Evolutionary conservation across 2,329 filamentous ascomycete species (phyloP).

Genomic region (Fusarium tupiense): DNA sequence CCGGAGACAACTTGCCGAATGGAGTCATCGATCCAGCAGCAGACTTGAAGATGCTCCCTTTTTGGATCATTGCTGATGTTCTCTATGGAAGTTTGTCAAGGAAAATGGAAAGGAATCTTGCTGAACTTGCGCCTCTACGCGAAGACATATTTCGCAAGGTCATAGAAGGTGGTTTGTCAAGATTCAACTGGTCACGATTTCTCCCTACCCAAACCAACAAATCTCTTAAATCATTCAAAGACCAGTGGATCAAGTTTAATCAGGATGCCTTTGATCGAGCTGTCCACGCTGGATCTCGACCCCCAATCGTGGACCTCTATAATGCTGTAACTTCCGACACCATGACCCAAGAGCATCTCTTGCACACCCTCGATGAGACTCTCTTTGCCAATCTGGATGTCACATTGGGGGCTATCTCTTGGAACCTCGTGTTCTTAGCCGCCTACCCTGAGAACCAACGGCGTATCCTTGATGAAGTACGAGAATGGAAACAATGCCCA

Average conservation of each 20-base stretch:
- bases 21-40: background rate
- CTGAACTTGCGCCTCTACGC: background rate
- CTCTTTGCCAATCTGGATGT: background rate
- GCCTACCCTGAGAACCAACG: background rate
- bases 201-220: background rate
- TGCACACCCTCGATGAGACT: background rate
- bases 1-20: background rate
- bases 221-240: background rate
- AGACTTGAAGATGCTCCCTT: background rate
- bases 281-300: background rate
- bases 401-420: background rate
- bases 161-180: background rate
- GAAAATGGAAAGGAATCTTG: background rate
- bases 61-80: background rate
- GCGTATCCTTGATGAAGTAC: background rate
- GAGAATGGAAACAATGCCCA: background rate
- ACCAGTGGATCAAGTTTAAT: background rate
- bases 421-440: background rate
- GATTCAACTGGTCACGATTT: background rate
- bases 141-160: background rate
- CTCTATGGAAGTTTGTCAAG: background rate
- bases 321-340: background rate
- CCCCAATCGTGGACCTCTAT: background rate
- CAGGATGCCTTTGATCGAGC: background rate
- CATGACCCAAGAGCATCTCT: background rate